Evolutionary conservation across 306 rosid genomes (phyloP).

Genomic region (Phaseolus lunatus): DNA sequence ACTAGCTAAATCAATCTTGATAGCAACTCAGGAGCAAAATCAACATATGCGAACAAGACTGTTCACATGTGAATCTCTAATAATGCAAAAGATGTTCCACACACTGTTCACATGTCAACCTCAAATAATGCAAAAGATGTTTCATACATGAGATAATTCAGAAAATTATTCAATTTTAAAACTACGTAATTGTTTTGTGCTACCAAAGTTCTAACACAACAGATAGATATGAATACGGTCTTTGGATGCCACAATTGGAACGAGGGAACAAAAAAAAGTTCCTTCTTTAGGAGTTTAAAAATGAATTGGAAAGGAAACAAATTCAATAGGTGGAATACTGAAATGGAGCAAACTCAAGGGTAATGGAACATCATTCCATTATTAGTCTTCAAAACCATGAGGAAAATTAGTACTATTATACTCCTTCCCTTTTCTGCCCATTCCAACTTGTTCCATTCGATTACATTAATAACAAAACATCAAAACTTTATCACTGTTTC

Average conservation of each 20-base stretch:
- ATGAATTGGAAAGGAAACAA: background rate
- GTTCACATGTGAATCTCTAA: background rate
- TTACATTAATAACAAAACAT: constrained; percentile 8
- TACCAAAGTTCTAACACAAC: constrained; percentile 4
- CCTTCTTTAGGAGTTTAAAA: constrained; percentile 6
- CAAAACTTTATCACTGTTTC: constrained; percentile 5
- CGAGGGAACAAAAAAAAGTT: background rate
- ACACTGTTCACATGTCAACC: background rate
- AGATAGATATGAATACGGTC: background rate
- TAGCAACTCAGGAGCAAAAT: constrained; percentile 7
- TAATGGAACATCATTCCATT: background rate
- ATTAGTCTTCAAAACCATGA: background rate
- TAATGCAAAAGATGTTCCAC: background rate
- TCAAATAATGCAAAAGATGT: background rate
- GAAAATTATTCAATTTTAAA: background rate
- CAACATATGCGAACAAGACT: background rate
- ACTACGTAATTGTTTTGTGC: constrained; percentile 10
- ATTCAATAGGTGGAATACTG: background rate
- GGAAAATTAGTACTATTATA: background rate
- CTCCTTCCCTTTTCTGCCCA: background rate
- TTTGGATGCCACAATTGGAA: background rate
- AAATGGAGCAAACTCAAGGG: background rate
- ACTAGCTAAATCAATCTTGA: constrained; percentile 3
- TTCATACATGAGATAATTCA: background rate
- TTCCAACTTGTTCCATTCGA: background rate